These are phyloP conservation scores for Fomitiporia mediterranea DNA, from an alignment of 1,284 basidiomycete genomes.

Conservation along the genomic window DNA sequence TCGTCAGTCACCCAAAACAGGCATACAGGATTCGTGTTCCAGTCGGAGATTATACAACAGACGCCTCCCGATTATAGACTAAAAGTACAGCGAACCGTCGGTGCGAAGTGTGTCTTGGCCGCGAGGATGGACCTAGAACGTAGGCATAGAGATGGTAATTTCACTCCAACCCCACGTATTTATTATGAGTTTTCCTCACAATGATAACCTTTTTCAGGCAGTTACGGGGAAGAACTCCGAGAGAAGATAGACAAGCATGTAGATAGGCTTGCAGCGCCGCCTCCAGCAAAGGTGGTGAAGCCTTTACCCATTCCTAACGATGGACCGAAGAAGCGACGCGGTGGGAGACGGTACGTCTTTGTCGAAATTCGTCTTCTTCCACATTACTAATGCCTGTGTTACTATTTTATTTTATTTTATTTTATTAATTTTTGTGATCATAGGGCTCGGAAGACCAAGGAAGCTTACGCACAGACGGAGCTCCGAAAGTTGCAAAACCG, in stretches of 20 bases:
- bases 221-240: constrained; percentile 75
- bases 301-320: constrained; percentile 96
- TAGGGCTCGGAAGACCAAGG: constrained; percentile 94
- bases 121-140: constrained; percentile 91
- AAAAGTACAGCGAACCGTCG: constrained; percentile 89
- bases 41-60: constrained; percentile 81
- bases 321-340: constrained; percentile 91
- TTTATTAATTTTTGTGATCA: neutral
- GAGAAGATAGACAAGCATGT: constrained; percentile 90
- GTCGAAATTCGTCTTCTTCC: neutral
- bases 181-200: no score
- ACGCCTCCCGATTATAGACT: constrained; percentile 90
- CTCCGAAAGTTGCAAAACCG: constrained; percentile 95
- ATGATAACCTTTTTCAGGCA: constrained; percentile 51
- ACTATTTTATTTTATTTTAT: neutral
- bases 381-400: neutral
- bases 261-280: constrained; percentile 89
- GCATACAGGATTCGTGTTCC: constrained; percentile 97
- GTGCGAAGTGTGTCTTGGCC: constrained; percentile 87
- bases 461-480: constrained; percentile 96
- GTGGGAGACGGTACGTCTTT: constrained; percentile 76
- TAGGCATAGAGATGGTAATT: constrained; percentile 64
- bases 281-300: constrained; percentile 91
- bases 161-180: neutral
- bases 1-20: constrained; percentile 76